Evolutionary conservation across 1,139 yeast species (phyloP).

Genomic region (Pneumocystis jirovecii): DNA sequence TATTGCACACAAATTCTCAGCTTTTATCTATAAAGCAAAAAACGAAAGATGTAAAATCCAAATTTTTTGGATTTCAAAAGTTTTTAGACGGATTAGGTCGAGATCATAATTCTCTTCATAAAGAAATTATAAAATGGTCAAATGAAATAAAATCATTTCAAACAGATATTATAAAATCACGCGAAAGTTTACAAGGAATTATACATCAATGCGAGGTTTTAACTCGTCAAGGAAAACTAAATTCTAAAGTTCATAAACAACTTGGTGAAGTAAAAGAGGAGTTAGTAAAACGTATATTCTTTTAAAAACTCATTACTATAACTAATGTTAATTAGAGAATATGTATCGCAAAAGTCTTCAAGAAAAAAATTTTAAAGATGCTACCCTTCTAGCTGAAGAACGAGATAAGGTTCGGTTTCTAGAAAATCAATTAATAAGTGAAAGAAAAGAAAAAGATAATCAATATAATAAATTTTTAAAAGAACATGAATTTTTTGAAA

Average conservation of each 20-base stretch:
- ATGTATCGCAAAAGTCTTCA: neutral
- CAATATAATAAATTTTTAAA: neutral
- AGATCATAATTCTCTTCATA: neutral
- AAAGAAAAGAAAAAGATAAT: neutral
- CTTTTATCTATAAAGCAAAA: neutral
- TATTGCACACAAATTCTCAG: neutral
- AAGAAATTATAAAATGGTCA: slow-evolving; percentile 1
- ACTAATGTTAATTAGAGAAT: neutral
- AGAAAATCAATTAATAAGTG: neutral
- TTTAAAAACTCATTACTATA: neutral
- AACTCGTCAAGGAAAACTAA: neutral
- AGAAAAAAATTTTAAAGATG: neutral
- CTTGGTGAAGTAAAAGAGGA: neutral
- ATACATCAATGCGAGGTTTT: neutral
- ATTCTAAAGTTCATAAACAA: neutral
- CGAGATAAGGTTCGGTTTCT: neutral
- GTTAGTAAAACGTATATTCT: neutral
- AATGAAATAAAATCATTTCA: slow-evolving; percentile 1
- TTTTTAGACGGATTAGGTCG: neutral
- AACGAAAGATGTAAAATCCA: neutral
- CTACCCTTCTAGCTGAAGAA: neutral
- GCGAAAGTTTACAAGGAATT: neutral
- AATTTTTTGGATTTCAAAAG: neutral
- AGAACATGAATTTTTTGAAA: neutral
- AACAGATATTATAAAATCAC: neutral